Evolutionary conservation across 306 rosid species (phyloP), one percentile per base, ranked within the genome.

Genomic region (Alnus rubra): DNA sequence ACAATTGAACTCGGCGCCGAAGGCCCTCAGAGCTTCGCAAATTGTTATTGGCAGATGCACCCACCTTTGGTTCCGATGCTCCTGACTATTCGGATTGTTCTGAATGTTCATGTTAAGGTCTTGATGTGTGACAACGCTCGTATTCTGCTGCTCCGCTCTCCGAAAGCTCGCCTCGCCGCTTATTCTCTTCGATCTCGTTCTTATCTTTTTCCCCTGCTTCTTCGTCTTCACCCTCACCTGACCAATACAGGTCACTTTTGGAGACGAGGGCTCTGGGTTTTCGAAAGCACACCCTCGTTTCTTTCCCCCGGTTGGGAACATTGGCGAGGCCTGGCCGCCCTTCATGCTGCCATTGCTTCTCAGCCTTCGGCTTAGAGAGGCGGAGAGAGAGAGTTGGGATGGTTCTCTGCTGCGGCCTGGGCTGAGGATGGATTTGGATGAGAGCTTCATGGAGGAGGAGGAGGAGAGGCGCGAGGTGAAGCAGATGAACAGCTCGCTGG

Each of bases 221-320:
- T 90, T 95, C 12, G 95, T 92, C 80, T 91, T 91, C 54, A 92
- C 99, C 54, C 99, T 89, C 70, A 92, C 98, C 69, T 92, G 99
- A 0, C 99, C 99, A 75, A 95, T 95, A 53, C 99, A 95, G 1
- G 99, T 95, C 1, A 95, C 99, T 51, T 95, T 95, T 0, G 99
- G 99, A 9, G 99, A 95, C 4, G 99, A 92, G 0, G 99, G 99
- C 45, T 95, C 99, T 10, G 98, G 99, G 47, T 92, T 95, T 47
- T 93, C 98, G 69, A 90, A 92, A 9, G 84, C 88, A 14, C 86
- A 74, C 3, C 92, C 93, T 74, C 92, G 78, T 71, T 88, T 94
- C 85, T 87, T 93, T 0, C 85, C 90, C 5, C 80, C 91, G 9
- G 90, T 82, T 9, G 98, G 99, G 77, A 95, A 92, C 94, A 91